Conservation (phyloP, 371 early-diverging fungal genomes). For the Lichtheimia ramosa region DNA sequence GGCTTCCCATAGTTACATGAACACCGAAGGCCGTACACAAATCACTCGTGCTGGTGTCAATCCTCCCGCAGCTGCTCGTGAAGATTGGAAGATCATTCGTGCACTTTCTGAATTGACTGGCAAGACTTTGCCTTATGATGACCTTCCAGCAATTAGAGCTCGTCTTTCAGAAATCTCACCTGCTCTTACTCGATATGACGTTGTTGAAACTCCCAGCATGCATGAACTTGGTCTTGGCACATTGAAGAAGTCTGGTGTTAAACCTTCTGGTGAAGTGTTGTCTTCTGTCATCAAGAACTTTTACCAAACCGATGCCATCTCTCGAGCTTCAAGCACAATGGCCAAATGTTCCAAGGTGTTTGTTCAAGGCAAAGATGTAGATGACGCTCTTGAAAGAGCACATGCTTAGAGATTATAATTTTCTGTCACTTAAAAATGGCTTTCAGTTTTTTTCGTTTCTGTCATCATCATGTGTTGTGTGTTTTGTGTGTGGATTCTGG, state of each 20-base stretch:
- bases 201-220: conserved; percentile 61
- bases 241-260: conserved; percentile 47
- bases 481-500: too few relatives aligned
- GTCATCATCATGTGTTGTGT: too few relatives aligned
- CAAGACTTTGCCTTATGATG: conserved; percentile 87
- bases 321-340: conserved; percentile 94
- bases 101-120: conserved; percentile 93
- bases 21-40: conserved; percentile 96
- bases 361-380: conserved; percentile 36
- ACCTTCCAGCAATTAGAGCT: conserved; percentile 75
- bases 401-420: conserved; percentile 28
- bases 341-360: conserved; percentile 86
- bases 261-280: conserved; percentile 46
- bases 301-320: conserved; percentile 94
- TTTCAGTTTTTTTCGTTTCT: background rate
- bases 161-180: conserved; percentile 91
- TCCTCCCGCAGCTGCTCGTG: conserved; percentile 90
- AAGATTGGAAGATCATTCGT: conserved; percentile 98
- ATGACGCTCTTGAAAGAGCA: conserved; percentile 37
- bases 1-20: conserved; percentile 51
- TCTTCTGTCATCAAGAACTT: conserved; percentile 79
- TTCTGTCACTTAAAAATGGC: background rate
- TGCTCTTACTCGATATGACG: conserved; percentile 74
- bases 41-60: conserved; percentile 91
- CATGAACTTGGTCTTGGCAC: conserved; percentile 63